Percentiles rank a stretch among this genome's conserved stretches.
These are phyloP conservation scores for Discostella stelligera DNA, from an alignment of 352 stramenopile species.

Conservation along the genomic window DNA sequence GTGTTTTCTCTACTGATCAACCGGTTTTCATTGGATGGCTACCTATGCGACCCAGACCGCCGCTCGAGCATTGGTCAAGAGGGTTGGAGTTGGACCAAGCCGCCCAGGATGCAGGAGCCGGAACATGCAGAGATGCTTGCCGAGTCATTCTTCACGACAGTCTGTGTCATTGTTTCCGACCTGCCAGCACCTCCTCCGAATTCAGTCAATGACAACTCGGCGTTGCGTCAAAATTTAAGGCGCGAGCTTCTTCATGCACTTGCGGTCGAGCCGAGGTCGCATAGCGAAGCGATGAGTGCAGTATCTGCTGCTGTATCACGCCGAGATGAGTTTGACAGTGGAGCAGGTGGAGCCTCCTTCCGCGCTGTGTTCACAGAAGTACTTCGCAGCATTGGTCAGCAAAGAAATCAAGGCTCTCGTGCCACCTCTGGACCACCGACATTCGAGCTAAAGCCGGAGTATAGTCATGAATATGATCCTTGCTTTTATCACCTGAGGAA, in stretches of 20 bases:
- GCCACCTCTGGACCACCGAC: slow-evolving; percentile 61
- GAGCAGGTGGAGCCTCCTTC: slow-evolving; percentile 62
- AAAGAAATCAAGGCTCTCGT: slow-evolving; percentile 66
- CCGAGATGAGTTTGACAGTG: slow-evolving; percentile 72
- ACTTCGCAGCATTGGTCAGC: slow-evolving; percentile 70
- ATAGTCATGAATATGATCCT: slow-evolving; percentile 82
- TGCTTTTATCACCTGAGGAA: slow-evolving; percentile 80
- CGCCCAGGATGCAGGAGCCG: slow-evolving; percentile 75
- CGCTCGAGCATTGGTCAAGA: slow-evolving; percentile 42
- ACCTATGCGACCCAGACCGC: slow-evolving; percentile 78
- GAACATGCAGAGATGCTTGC: slow-evolving; percentile 78
- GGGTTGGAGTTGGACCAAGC: slow-evolving; percentile 76
- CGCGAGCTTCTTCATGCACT: slow-evolving; percentile 82
- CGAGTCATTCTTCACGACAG: slow-evolving; percentile 79
- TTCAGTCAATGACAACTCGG: slow-evolving; percentile 58
- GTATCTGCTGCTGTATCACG: slow-evolving; percentile 68
- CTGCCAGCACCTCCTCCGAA: slow-evolving; percentile 73
- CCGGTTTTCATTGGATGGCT: slow-evolving; percentile 81
- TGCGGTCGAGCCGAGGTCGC: slow-evolving; percentile 70
- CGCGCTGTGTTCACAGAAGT: slow-evolving; percentile 73
- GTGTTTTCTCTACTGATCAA: slow-evolving; percentile 75
- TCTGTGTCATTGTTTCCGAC: slow-evolving; percentile 81
- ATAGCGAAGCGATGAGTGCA: slow-evolving; percentile 74
- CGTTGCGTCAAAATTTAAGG: slow-evolving; percentile 63
- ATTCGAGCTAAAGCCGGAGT: slow-evolving; percentile 71